Evolutionary conservation across 257 asterid genomes (phyloP), one percentile per base, ranked within the genome.

Genomic region (Solanum phureja): DNA sequence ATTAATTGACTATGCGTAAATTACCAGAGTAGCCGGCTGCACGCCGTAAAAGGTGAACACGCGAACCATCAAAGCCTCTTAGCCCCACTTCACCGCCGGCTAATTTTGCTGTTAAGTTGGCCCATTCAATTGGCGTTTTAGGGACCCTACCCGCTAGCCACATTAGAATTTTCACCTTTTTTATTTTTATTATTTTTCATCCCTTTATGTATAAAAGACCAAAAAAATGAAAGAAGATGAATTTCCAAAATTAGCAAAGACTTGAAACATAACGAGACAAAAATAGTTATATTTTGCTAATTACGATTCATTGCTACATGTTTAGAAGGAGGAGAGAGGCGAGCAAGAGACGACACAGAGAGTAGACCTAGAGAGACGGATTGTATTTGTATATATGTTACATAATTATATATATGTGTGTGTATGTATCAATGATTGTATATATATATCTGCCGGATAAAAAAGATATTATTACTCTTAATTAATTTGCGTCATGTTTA

Each of bases 41-140:
- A 88, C 84, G 88, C 91, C 87, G 62, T 71, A 87, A 90, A 87
- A 87, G 84, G 56, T 1, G 24, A 83, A 87, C 91, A 87, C 86
- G 91, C 86, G 87, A 69, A 60, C 56, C 79, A 86, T 90, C 64
- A 81, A 87, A 18, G 81, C 84, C 23, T 16, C 31, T 21, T 14
- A 87, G 31, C 38, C 91, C 88, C 91, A 87, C 91, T 18, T 86
- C 87, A 85, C 77, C 84, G 74, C 87, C 87, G 88, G 90, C 88
- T 85, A 68, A 62, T 13, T 9, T 73, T 46, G 85, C 85, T 64
- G 34, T 46, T 49, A 29, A 29, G 9, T 19, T 81, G 68, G 40
- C 85, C 85, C 68, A 81, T 29, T 44, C 33, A 42, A 46, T 81
- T 29, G 85, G 85, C 68, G 68, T 81, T 81, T 71, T 5, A 16